Conservation (phyloP, 2,329 filamentous ascomycete genomes). For the Ambrosiella cleistominuta region DNA sequence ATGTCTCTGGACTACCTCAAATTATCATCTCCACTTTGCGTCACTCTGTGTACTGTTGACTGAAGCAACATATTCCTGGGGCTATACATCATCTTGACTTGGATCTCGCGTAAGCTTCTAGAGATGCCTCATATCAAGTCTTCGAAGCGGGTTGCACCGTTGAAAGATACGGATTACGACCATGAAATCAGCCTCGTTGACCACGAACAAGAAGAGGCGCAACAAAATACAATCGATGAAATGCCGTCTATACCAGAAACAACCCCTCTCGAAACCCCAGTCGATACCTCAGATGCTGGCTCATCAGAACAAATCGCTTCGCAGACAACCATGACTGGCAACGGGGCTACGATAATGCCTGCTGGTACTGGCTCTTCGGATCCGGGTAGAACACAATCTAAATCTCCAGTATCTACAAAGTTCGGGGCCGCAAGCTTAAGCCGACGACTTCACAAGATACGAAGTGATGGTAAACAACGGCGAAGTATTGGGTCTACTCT, state of each 20-base stretch:
- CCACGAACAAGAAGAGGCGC: conserved; percentile 20
- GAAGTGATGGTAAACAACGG: neutral
- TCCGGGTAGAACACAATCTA: neutral
- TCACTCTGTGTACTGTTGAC: neutral
- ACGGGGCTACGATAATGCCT: neutral
- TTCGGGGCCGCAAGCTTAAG: neutral
- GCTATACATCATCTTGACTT: too few relatives aligned
- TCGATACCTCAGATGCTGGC: neutral
- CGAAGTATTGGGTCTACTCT: conserved; percentile 11
- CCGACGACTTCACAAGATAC: neutral
- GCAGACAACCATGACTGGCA: neutral
- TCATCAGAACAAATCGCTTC: neutral
- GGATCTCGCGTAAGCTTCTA: neutral
- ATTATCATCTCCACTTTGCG: neutral
- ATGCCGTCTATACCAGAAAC: conserved; percentile 1
- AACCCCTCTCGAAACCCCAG: neutral
- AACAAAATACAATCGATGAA: neutral
- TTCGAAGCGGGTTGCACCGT: conserved; percentile 36
- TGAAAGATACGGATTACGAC: conserved; percentile 46
- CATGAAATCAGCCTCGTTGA: conserved; percentile 57
- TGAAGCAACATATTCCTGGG: too few relatives aligned
- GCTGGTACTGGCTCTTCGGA: too few relatives aligned
- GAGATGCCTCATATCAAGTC: conserved; percentile 15
- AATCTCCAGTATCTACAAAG: neutral
- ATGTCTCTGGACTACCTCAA: neutral